phyloP scores from a whole-genome alignment of 371 early-diverging fungal genomes.

The Dichotomocladium elegans region DNA sequence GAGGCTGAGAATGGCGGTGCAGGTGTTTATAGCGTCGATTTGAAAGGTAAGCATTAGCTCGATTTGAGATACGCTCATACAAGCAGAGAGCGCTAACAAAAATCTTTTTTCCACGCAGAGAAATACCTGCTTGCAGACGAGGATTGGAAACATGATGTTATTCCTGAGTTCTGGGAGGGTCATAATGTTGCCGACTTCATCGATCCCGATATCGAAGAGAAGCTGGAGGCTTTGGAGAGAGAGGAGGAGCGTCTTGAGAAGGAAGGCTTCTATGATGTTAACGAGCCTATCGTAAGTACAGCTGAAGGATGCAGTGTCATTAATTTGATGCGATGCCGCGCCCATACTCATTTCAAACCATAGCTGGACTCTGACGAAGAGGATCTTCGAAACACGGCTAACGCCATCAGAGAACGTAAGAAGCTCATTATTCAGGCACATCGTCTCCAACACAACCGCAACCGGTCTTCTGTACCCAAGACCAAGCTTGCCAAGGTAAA shows the following conservation, averaged over 20 bases:
- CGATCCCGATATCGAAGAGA: slow-evolving; percentile 96
- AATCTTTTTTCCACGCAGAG: slow-evolving; percentile 28
- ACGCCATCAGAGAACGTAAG: slow-evolving; percentile 83
- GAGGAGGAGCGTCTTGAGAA: slow-evolving; percentile 93
- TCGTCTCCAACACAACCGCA: slow-evolving; percentile 69
- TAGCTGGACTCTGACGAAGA: slow-evolving; percentile 69
- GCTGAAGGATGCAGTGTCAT: background rate
- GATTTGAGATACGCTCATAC: background rate
- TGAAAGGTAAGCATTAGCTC: slow-evolving; percentile 62
- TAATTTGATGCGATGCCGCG: background rate
- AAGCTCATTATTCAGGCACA: slow-evolving; percentile 73
- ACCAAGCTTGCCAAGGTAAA: slow-evolving; percentile 44
- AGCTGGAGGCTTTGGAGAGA: slow-evolving; percentile 92
- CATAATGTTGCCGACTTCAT: slow-evolving; percentile 99
- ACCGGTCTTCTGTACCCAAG: slow-evolving; percentile 60
- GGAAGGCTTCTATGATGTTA: slow-evolving; percentile 93
- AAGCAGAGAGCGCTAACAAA: background rate
- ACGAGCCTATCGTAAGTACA: slow-evolving; percentile 56
- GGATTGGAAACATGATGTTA: slow-evolving; percentile 97
- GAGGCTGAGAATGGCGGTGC: slow-evolving; percentile 92
- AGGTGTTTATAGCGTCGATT: slow-evolving; percentile 92
- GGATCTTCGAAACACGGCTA: slow-evolving; percentile 72
- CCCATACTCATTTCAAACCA: background rate
- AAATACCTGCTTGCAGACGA: slow-evolving; percentile 76
- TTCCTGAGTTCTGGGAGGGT: slow-evolving; percentile 99